These are phyloP conservation scores for Trypanosoma brucei DNA, from an alignment of 208 protist genomes.

Conservation along the genomic window DNA sequence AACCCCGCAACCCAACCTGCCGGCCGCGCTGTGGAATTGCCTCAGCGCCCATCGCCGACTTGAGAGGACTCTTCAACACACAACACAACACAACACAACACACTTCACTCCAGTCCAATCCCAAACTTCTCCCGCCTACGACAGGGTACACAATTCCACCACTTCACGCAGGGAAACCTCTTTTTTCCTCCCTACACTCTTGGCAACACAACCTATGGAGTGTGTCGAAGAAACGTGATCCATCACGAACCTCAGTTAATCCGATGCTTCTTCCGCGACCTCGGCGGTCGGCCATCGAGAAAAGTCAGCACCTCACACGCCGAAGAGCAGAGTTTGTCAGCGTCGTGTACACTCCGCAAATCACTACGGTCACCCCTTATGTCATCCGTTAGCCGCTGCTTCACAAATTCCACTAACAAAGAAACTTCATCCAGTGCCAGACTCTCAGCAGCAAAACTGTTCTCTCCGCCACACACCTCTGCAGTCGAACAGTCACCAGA, in stretches of 20 bases:
- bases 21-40: no score
- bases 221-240: no score
- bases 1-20: no score
- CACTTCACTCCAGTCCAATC: no score
- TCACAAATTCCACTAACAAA: constrained; percentile 20
- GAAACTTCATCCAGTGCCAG: constrained; percentile 21
- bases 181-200: no score
- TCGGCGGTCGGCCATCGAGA: constrained; percentile 47
- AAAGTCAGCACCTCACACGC: constrained; percentile 39
- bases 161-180: no score
- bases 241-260: constrained; percentile 40
- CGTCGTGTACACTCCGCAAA: constrained; percentile 5
- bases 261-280: constrained; percentile 55
- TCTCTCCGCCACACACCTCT: background rate
- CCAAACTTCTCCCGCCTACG: no score
- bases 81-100: no score
- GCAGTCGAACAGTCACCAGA: background rate
- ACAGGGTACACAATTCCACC: no score
- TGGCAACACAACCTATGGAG: no score
- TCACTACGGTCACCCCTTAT: background rate
- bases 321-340: constrained; percentile 40
- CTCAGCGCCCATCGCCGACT: no score
- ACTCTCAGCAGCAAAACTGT: background rate
- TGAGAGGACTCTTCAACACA: no score
- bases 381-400: constrained; percentile 1